Evolutionary conservation across 1,284 basidiomycete species (phyloP).

Genomic region (Sphaerobolus stellatus): DNA sequence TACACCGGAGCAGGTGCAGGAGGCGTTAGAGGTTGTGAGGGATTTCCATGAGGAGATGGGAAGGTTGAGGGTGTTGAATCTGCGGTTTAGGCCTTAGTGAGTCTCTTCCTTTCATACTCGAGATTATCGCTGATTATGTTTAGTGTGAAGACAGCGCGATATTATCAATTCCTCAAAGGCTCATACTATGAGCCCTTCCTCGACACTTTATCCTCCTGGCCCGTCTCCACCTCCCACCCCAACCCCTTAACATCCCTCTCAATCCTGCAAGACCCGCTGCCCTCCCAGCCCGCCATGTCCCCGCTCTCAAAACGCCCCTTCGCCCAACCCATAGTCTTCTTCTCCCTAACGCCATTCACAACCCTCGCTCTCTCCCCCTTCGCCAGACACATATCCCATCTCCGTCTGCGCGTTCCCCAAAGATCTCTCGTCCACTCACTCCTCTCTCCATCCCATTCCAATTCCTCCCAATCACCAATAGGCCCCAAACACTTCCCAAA

Average conservation of each 20-base stretch:
- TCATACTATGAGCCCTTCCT: constrained; percentile 68
- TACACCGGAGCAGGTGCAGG: constrained; percentile 67
- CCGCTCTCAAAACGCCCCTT: constrained; percentile 42
- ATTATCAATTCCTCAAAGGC: constrained; percentile 70
- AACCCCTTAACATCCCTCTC: constrained; percentile 48
- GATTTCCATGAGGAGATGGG: constrained; percentile 61
- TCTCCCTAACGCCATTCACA: constrained; percentile 52
- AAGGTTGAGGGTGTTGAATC: constrained; percentile 44
- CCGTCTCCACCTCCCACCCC: constrained; percentile 58
- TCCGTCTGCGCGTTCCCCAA: constrained; percentile 64
- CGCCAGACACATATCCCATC: constrained; percentile 39
- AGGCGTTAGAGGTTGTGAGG: too few species aligned
- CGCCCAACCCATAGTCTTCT: constrained; percentile 75
- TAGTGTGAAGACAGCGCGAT: constrained; percentile 65
- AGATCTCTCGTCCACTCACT: constrained; percentile 51
- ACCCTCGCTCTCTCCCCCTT: constrained; percentile 47
- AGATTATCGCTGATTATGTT: neutral
- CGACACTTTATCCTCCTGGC: constrained; percentile 56
- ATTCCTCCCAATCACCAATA: neutral
- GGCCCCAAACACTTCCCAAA: constrained; percentile 37
- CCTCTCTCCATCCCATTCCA: constrained; percentile 37
- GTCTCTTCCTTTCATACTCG: constrained; percentile 22
- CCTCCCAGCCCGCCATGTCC: constrained; percentile 37
- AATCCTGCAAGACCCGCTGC: constrained; percentile 60
- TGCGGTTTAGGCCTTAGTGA: constrained; percentile 72